A percentile compares a stretch with the other conserved stretches of the same genome.
Conservation (phyloP, 1,139 yeast genomes). For the Protomyces gravidus region DNA sequence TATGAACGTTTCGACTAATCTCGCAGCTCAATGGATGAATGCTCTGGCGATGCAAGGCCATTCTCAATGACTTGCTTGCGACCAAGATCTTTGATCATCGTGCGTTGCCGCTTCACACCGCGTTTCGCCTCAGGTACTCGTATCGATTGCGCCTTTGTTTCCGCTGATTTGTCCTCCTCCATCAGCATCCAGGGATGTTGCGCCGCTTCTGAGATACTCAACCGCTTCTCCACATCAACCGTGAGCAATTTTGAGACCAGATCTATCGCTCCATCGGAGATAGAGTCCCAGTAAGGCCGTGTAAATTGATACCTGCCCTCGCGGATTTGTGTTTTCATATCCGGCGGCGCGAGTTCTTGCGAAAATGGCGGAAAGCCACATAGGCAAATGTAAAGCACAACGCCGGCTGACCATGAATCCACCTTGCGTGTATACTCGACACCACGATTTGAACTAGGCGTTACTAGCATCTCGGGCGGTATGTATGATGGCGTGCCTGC, state of each 20-base stretch:
- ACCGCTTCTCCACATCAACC: conserved; percentile 54
- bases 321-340: conserved; percentile 68
- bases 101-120: conserved; percentile 18
- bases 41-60: neutral
- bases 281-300: conserved; percentile 75
- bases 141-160: neutral
- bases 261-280: conserved; percentile 61
- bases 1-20: too few species aligned
- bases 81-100: conserved; percentile 18
- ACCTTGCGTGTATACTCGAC: conserved; percentile 21
- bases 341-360: conserved; percentile 74
- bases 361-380: conserved; percentile 85
- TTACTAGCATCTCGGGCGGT: conserved; percentile 29
- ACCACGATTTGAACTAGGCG: neutral
- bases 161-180: neutral
- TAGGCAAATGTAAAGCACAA: conserved; percentile 37
- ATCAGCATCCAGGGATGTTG: conserved; percentile 52
- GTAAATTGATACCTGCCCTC: conserved; percentile 66
- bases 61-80: neutral
- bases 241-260: conserved; percentile 59
- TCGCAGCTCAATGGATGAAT: neutral
- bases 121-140: neutral
- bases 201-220: conserved; percentile 50
- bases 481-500: conserved; percentile 30
- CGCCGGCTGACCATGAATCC: conserved; percentile 32